Conservation (phyloP, 805 yeast species). For the Suhomyces faveliae region DNA sequence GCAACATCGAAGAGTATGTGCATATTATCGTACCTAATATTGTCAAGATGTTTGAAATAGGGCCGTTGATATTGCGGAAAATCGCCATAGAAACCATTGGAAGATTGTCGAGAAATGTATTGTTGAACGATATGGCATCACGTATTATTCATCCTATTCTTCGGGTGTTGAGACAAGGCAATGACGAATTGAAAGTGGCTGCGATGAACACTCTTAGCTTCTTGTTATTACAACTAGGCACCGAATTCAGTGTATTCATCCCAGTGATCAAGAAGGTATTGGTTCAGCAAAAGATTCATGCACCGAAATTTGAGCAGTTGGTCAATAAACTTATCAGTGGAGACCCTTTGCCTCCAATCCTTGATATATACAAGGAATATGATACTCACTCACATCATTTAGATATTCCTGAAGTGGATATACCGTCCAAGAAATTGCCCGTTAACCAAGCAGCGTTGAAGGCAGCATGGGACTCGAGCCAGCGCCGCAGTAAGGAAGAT, state of each 20-base stretch:
- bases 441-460: conserved; percentile 63
- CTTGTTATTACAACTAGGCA: conserved; percentile 74
- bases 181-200: conserved; percentile 60
- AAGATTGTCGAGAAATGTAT: conserved; percentile 67
- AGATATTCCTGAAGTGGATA: conserved; percentile 62
- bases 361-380: conserved; percentile 65
- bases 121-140: conserved; percentile 83
- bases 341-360: conserved; percentile 80
- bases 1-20: conserved; percentile 82
- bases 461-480: conserved; percentile 89
- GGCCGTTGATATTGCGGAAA: conserved; percentile 58
- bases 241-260: conserved; percentile 80
- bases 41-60: conserved; percentile 73
- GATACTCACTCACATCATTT: conserved; percentile 36
- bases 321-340: conserved; percentile 75
- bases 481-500: conserved; percentile 86
- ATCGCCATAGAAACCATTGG: conserved; percentile 85
- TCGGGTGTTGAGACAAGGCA: conserved; percentile 54
- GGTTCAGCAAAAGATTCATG: conserved; percentile 61
- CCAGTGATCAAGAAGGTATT: conserved; percentile 75
- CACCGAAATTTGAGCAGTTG: conserved; percentile 74
- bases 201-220: conserved; percentile 80
- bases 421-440: conserved; percentile 72
- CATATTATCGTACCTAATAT: conserved; percentile 86
- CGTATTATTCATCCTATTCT: conserved; percentile 84